phyloP scores from a whole-genome alignment of 352 stramenopile genomes.

The Phytophthora pluvialis region DNA sequence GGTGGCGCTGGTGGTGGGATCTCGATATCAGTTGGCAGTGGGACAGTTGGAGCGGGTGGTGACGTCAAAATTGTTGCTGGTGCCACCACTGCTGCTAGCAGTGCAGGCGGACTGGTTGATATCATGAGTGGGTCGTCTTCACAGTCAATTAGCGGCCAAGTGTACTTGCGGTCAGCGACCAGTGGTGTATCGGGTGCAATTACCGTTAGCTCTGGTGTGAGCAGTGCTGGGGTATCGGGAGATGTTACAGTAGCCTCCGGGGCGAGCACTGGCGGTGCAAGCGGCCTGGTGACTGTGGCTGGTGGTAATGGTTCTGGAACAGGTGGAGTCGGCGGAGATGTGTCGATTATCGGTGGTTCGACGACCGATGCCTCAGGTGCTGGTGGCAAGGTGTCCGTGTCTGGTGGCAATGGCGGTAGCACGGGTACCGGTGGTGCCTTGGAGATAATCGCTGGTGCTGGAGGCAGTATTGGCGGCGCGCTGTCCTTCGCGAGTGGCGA shows the following conservation, averaged over 20 bases:
- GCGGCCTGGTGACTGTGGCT: slow-evolving; percentile 49
- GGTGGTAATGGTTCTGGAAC: slow-evolving; percentile 39
- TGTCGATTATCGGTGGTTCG: slow-evolving; percentile 35
- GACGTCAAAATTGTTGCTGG: slow-evolving; percentile 53
- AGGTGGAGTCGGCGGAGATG: slow-evolving; percentile 35
- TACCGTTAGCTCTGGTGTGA: slow-evolving; percentile 35
- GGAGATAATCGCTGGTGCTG: slow-evolving; percentile 20
- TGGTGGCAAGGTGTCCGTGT: slow-evolving; percentile 25
- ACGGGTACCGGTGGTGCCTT: slow-evolving; percentile 22
- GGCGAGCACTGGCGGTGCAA: slow-evolving; percentile 29
- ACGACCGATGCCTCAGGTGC: slow-evolving; percentile 14
- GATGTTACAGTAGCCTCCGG: slow-evolving; percentile 51
- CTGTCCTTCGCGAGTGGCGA: slow-evolving; percentile 36
- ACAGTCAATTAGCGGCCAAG: slow-evolving; percentile 45
- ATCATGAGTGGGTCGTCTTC: slow-evolving; percentile 42
- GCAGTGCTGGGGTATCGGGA: slow-evolving; percentile 36
- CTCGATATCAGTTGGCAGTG: slow-evolving; percentile 48
- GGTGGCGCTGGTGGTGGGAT: slow-evolving; percentile 53
- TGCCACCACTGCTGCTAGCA: slow-evolving; percentile 29
- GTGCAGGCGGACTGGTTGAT: slow-evolving; percentile 45
- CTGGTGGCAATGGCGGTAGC: slow-evolving; percentile 19
- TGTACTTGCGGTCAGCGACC: slow-evolving; percentile 41
- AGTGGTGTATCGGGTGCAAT: slow-evolving; percentile 36
- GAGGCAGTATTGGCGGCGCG: slow-evolving; percentile 33
- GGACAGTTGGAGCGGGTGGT: slow-evolving; percentile 49